Evolutionary conservation across 2,329 filamentous ascomycete species (phyloP), one percentile per base, ranked within the genome.

Genomic region (Leptographium flavum): DNA sequence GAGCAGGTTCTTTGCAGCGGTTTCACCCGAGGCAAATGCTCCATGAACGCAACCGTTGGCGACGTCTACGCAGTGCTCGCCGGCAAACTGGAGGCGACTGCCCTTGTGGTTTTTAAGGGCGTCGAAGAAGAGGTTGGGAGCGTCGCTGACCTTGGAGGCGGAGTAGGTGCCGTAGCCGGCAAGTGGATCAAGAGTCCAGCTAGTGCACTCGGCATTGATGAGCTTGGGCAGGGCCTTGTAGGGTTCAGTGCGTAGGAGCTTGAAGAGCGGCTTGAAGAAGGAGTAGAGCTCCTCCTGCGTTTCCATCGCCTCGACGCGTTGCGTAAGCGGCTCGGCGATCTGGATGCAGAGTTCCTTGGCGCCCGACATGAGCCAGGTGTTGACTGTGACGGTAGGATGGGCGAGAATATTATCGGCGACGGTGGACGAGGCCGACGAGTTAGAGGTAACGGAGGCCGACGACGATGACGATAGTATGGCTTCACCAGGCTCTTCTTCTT

Each of bases 121-220:
- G 56, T 90, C 83, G 59, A 86, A 90, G 64, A 79, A 86, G 17
- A 83, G 71, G 62, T 90, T 90, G 3, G 84, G 85, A 32, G 90
- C 69, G 58, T 85, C 88, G 38, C 90, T 67, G 48, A 85, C 84
- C 60, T 90, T 84, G 38, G 81, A 81, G 57, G 90, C 90, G 1
- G 86, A 65, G 0, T 81, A 78, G 46, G 81, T 72, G 37, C 82
- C 75, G 31, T 79, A 76, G 59, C 88, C 83, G 13, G 74, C 73
- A 28, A 71, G 66, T 60, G 79, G 90, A 65, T 86, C 88, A 54
- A 87, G 68, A 61, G 81, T 87, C 0, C 81, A 76, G 1, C 83
- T 83, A 49, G 82, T 86, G 55, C 87, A 79, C 55, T 82, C 73
- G 1, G 81, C 57, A n/a, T 69, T 67, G 45, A 68, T 69, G 1